Base-by-base conservation (phyloP, 208 protist genomes). In the Acanthamoeba healyi region DNA sequence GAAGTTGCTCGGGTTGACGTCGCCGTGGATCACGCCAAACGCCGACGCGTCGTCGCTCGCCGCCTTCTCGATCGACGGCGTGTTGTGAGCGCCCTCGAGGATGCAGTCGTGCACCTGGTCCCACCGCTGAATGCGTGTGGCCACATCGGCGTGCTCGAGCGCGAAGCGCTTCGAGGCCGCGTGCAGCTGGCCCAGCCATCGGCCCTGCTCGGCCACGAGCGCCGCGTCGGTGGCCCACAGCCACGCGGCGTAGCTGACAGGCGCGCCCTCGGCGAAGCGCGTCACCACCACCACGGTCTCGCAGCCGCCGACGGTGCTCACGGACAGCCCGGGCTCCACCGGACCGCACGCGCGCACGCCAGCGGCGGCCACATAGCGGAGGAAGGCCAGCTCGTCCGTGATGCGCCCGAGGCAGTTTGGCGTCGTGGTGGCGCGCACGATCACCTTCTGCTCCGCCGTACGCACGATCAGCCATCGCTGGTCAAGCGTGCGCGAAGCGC, bases 1-100 rank as follows among this genome's bases (percentile, higher is more conserved):
- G 67, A 94, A 96, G 36, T 96, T 96, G 22, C 79, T 94, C 38
- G 94, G 70, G 54, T 96, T 96, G 9, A 96, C 88, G 29, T 96
- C 95, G 36, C 95, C 95, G 51, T 96, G 95, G n/a, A 96, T 94
- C 10, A 96, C 72, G 7, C 86, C 92, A 38, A 77, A 92, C 36
- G 65, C n/a, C n/a, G n/a, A n/a, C n/a, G n/a, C n/a, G n/a, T n/a
- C n/a, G n/a, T n/a, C 24, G 56, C n/a, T 22, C 63, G 49, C 12
- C 7, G 6, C 40, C n/a, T 6, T 17, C 14, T 65, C 92, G 61
- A 56, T 70, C 14, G 44, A 6, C 42, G 42, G n/a, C 17, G 19
- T 77, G n/a, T n/a, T n/a, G n/a, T 15, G 14, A 34, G 77, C 82
- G 56, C 93, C 22, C 10, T 49, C 40, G 22, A 96, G 58, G 24